These are phyloP conservation scores for Chamaenerion angustifolium DNA, from an alignment of 345 rosid genomes.

Conservation along the genomic window DNA sequence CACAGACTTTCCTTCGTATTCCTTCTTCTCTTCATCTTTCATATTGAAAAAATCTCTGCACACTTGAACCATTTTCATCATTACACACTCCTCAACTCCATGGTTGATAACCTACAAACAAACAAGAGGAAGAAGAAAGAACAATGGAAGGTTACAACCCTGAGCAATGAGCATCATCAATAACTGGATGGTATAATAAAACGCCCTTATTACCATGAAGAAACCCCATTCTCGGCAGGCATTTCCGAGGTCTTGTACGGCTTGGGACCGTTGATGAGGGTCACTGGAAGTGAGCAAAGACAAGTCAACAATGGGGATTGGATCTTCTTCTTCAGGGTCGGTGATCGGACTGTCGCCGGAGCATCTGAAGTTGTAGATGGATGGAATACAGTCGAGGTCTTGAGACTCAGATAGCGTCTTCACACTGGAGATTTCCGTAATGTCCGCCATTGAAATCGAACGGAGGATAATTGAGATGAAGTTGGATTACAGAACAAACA, in stretches of 20 bases:
- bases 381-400: not conserved
- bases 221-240: slow-evolving; percentile 57
- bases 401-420: not conserved
- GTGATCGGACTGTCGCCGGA: not conserved
- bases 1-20: slow-evolving; percentile 27
- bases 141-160: not conserved
- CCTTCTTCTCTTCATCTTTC: slow-evolving; percentile 34
- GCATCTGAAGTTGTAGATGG: not conserved
- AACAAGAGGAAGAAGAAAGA: not conserved
- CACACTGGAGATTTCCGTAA: not conserved
- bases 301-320: slow-evolving; percentile 38
- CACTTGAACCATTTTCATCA: slow-evolving; percentile 19
- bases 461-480: not conserved
- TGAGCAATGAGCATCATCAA: not conserved
- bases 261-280: slow-evolving; percentile 18
- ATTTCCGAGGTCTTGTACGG: slow-evolving; percentile 22
- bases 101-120: slow-evolving; percentile 36
- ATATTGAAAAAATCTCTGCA: slow-evolving; percentile 27
- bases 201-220: slow-evolving; percentile 30
- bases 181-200: not conserved
- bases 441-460: not conserved
- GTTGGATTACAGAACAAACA: no score
- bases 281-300: slow-evolving; percentile 22
- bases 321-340: slow-evolving; percentile 7
- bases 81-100: slow-evolving; percentile 24